phyloP scores from a whole-genome alignment of 2,329 filamentous ascomycete genomes.

The Neopestalotiopsis rosae region DNA sequence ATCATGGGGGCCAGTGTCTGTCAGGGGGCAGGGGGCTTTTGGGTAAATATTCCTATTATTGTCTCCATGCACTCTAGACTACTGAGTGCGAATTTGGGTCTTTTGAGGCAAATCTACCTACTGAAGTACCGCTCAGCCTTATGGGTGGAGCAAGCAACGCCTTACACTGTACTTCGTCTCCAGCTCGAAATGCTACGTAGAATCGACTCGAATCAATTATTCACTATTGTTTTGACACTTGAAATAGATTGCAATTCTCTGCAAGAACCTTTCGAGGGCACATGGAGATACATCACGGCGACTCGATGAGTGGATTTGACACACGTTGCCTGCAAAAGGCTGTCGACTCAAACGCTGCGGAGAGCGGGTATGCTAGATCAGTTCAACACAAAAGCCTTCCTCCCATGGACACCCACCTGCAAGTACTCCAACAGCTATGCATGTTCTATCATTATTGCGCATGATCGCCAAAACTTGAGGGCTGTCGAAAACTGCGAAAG shows the following conservation, averaged over 20 bases:
- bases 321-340: background rate
- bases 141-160: no score
- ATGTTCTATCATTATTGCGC: background rate
- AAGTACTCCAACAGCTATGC: background rate
- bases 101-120: no score
- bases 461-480: background rate
- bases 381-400: background rate
- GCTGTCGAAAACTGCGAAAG: background rate
- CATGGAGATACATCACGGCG: no score
- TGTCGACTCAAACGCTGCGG: background rate
- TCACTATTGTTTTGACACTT: no score
- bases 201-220: no score
- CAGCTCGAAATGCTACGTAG: no score
- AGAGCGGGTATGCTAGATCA: background rate
- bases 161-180: no score
- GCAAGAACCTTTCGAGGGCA: no score
- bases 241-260: no score
- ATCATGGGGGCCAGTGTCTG: background rate
- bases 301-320: no score
- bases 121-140: no score
- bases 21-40: background rate
- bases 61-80: background rate
- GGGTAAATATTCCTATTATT: background rate
- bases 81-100: no score
- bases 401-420: background rate